Percentiles rank a stretch among this genome's conserved stretches.
Conservation (phyloP, 805 yeast genomes). For the Starmerella vaccinii region DNA sequence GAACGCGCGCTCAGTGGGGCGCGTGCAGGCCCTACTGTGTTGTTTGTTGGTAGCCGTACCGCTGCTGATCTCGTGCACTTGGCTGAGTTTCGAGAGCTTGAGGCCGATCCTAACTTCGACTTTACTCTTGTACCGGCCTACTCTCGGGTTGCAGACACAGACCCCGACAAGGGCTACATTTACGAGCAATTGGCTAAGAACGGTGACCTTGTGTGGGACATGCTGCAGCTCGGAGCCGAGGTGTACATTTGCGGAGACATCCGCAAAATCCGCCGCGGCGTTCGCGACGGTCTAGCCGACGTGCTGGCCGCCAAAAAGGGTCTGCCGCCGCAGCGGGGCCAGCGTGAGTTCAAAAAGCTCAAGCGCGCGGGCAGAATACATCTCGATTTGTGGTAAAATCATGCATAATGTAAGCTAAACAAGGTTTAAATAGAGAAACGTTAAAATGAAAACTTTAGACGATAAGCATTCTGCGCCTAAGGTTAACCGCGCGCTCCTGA, state of each 20-base stretch:
- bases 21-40: constrained; percentile 10
- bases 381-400: constrained; percentile 44
- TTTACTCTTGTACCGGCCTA: constrained; percentile 18
- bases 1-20: constrained; percentile 45
- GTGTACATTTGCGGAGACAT: constrained; percentile 24
- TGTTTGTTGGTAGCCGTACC: constrained; percentile 21
- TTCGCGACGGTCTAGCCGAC: constrained; percentile 11
- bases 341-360: constrained; percentile 21
- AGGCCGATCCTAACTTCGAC: background rate
- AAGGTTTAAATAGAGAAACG: background rate
- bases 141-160: constrained; percentile 8
- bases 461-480: too few relatives aligned
- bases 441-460: background rate
- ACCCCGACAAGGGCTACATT: constrained; percentile 11
- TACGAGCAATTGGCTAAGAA: constrained; percentile 10
- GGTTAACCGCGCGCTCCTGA: too few relatives aligned
- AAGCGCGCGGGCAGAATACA: constrained; percentile 24
- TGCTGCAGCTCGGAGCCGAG: constrained; percentile 16
- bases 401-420: constrained; percentile 26
- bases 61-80: constrained; percentile 17
- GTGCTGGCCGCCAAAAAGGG: constrained; percentile 14
- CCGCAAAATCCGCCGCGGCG: constrained; percentile 16
- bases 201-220: constrained; percentile 13
- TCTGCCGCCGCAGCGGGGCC: constrained; percentile 12
- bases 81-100: constrained; percentile 10